Conservation (phyloP, 2,329 filamentous ascomycete genomes). For the Penicillium brasilianum region DNA sequence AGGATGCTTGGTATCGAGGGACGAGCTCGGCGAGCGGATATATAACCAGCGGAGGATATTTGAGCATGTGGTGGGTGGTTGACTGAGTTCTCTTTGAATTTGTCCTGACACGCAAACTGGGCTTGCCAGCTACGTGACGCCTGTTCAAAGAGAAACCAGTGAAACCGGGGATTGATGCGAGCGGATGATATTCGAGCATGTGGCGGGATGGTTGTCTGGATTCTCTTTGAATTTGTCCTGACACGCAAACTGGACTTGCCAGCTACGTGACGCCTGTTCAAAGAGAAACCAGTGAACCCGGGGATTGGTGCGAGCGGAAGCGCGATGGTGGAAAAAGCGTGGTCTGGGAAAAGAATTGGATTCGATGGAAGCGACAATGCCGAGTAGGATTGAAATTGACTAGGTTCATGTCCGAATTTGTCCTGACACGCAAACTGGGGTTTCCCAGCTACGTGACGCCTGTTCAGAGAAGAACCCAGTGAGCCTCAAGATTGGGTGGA, state of each 20-base stretch:
- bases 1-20: no score
- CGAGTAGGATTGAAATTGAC: no score
- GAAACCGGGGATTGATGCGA: no score
- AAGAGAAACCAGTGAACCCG: not conserved
- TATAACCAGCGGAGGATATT: no score
- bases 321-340: not conserved
- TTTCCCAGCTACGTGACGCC: not conserved
- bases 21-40: no score
- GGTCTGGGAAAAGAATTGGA: no score
- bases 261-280: slow-evolving; percentile 1
- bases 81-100: not conserved
- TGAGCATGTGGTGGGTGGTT: no score
- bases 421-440: not conserved
- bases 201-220: not conserved
- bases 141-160: not conserved
- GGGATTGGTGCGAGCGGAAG: not conserved
- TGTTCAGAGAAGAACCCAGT: not conserved
- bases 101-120: not conserved
- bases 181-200: not conserved
- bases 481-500: not conserved
- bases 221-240: slow-evolving; percentile 2
- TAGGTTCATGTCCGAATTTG: not conserved
- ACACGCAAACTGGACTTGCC: not conserved
- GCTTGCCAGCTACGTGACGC: not conserved
- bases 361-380: no score